These are phyloP conservation scores for Punctularia strigosozonata DNA, from an alignment of 768 basidiomycete species.

Conservation along the genomic window DNA sequence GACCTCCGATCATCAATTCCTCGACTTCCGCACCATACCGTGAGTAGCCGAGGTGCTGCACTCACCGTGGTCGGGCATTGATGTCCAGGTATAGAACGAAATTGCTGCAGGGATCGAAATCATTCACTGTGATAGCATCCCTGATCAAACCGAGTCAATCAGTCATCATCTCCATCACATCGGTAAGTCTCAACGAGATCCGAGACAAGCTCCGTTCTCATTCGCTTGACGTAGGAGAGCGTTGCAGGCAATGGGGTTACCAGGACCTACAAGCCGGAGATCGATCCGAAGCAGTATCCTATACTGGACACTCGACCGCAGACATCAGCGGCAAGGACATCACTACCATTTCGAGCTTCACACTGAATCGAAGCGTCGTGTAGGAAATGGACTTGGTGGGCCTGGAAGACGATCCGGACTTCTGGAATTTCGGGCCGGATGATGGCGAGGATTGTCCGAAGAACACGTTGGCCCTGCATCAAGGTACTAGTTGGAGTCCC, in stretches of 20 bases:
- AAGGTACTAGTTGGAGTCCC: too few relatives aligned
- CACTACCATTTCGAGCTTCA: not conserved
- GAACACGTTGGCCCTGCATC: too few relatives aligned
- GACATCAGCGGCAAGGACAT: constrained; percentile 35
- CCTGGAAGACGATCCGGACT: constrained; percentile 56
- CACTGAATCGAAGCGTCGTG: not conserved
- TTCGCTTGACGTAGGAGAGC: constrained; percentile 41
- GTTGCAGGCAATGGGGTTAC: constrained; percentile 54
- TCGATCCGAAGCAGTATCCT: constrained; percentile 48
- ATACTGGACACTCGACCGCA: constrained; percentile 62
- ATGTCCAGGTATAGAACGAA: too few relatives aligned
- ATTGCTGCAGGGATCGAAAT: constrained; percentile 43
- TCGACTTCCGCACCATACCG: constrained; percentile 77
- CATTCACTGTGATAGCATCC: constrained; percentile 45
- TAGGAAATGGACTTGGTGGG: constrained; percentile 59
- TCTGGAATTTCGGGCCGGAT: constrained; percentile 42
- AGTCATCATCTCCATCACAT: constrained; percentile 44
- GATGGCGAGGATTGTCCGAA: constrained; percentile 17
- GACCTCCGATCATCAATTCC: constrained; percentile 61
- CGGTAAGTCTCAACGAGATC: constrained; percentile 32
- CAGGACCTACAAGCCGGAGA: constrained; percentile 42
- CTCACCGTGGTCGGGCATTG: too few relatives aligned
- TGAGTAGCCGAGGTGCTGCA: constrained; percentile 19
- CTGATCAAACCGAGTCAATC: constrained; percentile 71
- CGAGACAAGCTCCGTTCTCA: constrained; percentile 7